A percentile compares a stretch with the other conserved stretches of the same genome.
Evolutionary conservation across 2,329 filamentous ascomycete genomes (phyloP).

Genomic region (Dendrostoma leiphaemia): DNA sequence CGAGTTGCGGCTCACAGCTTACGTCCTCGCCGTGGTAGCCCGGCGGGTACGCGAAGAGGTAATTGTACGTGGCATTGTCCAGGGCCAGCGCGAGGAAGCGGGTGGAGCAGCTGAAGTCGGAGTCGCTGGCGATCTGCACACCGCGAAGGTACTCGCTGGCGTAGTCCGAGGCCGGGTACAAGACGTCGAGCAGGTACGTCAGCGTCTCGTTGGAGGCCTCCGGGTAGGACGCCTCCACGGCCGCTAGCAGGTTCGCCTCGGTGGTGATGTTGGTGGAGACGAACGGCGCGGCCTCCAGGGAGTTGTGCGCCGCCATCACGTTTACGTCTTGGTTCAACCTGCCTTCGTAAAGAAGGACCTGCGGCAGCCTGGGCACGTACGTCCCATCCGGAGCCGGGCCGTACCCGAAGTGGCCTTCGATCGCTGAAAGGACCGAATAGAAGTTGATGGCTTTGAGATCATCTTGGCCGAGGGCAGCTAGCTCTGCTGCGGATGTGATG

Average conservation of each 20-base stretch:
- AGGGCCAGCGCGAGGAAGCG: slow-evolving; percentile 46
- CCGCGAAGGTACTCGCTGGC: slow-evolving; percentile 40
- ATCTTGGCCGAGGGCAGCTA: slow-evolving; percentile 21
- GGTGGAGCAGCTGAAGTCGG: slow-evolving; percentile 49
- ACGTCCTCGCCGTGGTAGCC: slow-evolving; percentile 53
- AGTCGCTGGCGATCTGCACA: slow-evolving; percentile 40
- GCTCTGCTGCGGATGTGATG: slow-evolving; percentile 28
- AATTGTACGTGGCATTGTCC: slow-evolving; percentile 45
- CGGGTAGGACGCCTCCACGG: slow-evolving; percentile 28
- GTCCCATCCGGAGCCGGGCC: slow-evolving; percentile 29
- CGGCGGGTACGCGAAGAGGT: slow-evolving; percentile 51
- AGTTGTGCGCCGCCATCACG: slow-evolving; percentile 42
- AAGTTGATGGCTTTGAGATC: slow-evolving; percentile 25
- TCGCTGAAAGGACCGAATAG: slow-evolving; percentile 20
- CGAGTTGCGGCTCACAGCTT: slow-evolving; percentile 25
- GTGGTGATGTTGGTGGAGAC: slow-evolving; percentile 40
- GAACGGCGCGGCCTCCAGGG: slow-evolving; percentile 45
- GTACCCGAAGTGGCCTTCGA: slow-evolving; percentile 28
- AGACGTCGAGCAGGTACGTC: slow-evolving; percentile 40
- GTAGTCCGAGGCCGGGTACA: slow-evolving; percentile 38
- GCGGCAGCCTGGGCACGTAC: slow-evolving; percentile 28
- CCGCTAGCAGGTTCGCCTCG: slow-evolving; percentile 35
- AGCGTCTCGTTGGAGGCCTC: slow-evolving; percentile 25
- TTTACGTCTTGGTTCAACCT: slow-evolving; percentile 38
- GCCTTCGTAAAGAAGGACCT: slow-evolving; percentile 25